Conservation (phyloP, 148 eudicot species). For the Cornus kousa region DNA sequence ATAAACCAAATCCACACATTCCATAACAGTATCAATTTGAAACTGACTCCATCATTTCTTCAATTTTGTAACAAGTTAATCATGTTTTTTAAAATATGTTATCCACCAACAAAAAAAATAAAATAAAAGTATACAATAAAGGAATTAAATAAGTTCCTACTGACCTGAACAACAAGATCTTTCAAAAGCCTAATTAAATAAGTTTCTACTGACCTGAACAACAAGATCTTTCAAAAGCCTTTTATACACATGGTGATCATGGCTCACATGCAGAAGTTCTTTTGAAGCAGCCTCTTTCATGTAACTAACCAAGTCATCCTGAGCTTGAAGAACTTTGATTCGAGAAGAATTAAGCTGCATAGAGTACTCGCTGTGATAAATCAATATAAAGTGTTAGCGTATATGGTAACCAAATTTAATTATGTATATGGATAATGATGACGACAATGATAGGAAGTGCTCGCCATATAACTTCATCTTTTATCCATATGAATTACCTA, state of each 20-base stretch:
- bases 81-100: background rate
- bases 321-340: conserved; percentile 98
- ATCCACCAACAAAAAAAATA: background rate
- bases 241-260: conserved; percentile 48
- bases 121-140: background rate
- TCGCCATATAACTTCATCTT: background rate
- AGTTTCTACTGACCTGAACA: conserved; percentile 62
- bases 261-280: conserved; percentile 75
- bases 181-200: conserved; percentile 40
- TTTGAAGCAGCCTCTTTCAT: conserved; percentile 89
- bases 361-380: conserved; percentile 80
- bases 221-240: conserved; percentile 72
- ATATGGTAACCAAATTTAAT: background rate
- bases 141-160: background rate
- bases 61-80: background rate
- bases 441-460: too few species aligned
- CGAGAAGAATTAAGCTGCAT: conserved; percentile 99
- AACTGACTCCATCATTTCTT: background rate
- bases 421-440: background rate
- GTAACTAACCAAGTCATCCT: conserved; percentile 87
- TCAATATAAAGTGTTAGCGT: background rate
- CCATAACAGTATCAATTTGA: background rate
- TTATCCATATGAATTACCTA: background rate
- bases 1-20: background rate
- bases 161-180: conserved; percentile 88